Conservation (phyloP, 805 yeast species). For the Schizosaccharomyces octosporus region DNA sequence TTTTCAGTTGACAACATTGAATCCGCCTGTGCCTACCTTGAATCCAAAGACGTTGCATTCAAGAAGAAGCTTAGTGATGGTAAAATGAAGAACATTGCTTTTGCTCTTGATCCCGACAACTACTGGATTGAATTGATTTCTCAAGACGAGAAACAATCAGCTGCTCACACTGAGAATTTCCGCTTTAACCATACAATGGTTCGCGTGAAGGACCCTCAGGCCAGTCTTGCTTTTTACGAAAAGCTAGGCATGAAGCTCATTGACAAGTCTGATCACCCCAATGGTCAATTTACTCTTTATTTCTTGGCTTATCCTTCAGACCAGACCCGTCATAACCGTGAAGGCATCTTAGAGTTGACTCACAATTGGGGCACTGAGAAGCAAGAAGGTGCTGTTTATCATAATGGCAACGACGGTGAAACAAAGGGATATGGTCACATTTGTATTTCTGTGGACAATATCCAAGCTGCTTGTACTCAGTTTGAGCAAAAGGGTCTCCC, state of each 20-base stretch:
- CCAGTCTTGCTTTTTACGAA: constrained; percentile 57
- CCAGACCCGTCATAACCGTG: constrained; percentile 17
- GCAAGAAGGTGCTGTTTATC: constrained; percentile 45
- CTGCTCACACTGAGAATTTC: constrained; percentile 20
- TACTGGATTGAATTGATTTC: constrained; percentile 79
- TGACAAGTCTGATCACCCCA: constrained; percentile 29
- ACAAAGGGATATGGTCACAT: constrained; percentile 75
- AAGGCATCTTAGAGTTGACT: constrained; percentile 56
- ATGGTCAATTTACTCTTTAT: constrained; percentile 63
- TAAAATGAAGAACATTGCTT: constrained; percentile 75
- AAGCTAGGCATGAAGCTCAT: constrained; percentile 61
- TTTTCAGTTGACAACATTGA: constrained; percentile 61
- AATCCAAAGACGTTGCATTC: constrained; percentile 41
- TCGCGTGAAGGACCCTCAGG: constrained; percentile 63
- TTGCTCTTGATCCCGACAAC: constrained; percentile 84
- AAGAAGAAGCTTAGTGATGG: constrained; percentile 74
- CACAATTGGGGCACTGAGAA: constrained; percentile 89
- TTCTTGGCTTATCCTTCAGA: constrained; percentile 45
- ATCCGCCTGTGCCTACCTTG: constrained; percentile 31
- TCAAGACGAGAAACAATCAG: constrained; percentile 23
- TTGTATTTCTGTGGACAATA: constrained; percentile 48
- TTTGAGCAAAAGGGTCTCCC: constrained; percentile 28
- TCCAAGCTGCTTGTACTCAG: constrained; percentile 26
- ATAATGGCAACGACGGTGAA: constrained; percentile 46
- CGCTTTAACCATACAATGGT: constrained; percentile 16